Percentiles rank a stretch among this genome's conserved stretches.
Conservation (phyloP, 23 red algal genomes). For the Gracilaria domingensis region DNA sequence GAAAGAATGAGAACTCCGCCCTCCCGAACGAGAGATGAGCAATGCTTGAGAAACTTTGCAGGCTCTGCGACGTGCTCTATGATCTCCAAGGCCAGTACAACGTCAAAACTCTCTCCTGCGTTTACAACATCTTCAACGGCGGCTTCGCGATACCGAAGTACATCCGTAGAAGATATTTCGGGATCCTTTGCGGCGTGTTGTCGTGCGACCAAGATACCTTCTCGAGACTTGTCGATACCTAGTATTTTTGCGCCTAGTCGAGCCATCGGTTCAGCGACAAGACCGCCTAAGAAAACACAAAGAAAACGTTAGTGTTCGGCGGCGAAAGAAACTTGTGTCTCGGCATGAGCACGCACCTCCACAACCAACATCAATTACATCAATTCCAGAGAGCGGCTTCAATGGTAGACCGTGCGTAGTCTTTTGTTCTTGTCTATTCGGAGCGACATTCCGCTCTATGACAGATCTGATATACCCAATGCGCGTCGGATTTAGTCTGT, state of each 20-base stretch:
- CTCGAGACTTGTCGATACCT: conserved; percentile 86
- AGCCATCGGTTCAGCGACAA: conserved; percentile 86
- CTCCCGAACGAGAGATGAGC: conserved; percentile 60
- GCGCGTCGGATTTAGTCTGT: conserved; percentile 91
- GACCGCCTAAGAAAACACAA: conserved; percentile 52
- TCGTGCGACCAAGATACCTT: conserved; percentile 68
- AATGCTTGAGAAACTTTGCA: conserved; percentile 64
- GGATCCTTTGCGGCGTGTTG: conserved; percentile 73
- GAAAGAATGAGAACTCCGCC: conserved; percentile 91
- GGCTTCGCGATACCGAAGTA: conserved; percentile 64
- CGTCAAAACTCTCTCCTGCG: conserved; percentile 63
- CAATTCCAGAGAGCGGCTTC: conserved; percentile 53
- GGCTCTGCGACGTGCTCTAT: conserved; percentile 94
- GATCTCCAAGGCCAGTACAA: conserved; percentile 88
- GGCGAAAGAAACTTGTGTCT: not conserved
- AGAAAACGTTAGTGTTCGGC: not conserved
- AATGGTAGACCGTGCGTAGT: not conserved
- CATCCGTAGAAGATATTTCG: conserved; percentile 22
- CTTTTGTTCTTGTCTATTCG: not conserved
- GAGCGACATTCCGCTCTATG: conserved; percentile 30
- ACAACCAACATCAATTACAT: conserved; percentile 96
- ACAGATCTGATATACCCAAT: conserved; percentile 82
- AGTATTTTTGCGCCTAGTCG: conserved; percentile 87
- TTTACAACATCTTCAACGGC: conserved; percentile 65
- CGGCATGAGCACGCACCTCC: conserved; percentile 54